Base-by-base conservation (phyloP, 1,284 basidiomycete species). In the Volvariella volvacea region DNA sequence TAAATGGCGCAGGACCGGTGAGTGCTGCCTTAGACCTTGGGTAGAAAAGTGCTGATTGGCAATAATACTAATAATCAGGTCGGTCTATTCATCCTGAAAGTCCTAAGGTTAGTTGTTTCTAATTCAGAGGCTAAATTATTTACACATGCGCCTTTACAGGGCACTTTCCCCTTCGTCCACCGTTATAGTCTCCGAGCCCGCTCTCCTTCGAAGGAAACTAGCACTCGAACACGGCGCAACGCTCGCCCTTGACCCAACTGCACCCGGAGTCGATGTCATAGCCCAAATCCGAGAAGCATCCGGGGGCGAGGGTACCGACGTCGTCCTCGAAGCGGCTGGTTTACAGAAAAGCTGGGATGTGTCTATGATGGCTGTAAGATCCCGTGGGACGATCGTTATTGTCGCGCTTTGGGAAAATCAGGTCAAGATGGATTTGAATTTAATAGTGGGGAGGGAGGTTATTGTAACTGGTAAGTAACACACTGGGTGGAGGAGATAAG, bases 281-380 rank as follows among this genome's bases (percentile, higher is more conserved):
- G 39, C 40, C 4, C 44, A 45, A 4, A 52, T 56, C 2, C 36
- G 49, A 17, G 45, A 53, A 28, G 49, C 54, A 14, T 61, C 59
- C 4, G 40, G 45, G 22, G 53, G 52, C 2, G 28, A 48, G 8
- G 62, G 63, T 8, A 59, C 60, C 14, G 57, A 64, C 39, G 47
- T 62, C 21, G 62, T 51, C 6, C 61, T 64, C 38, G 63, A 65
- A 36, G 58, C 61, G 8, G 59, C 62, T 12, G 62, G 63, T 2
- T 45, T 56, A 7, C 61, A 63, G 47, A 52, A 52, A 15, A 54
- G 55, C 22, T 40, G 62, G 19, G 54, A 60, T 25, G 46, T 53
- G 10, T 55, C 53, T 17, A 45, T 65, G 2, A 22, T 41, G 7
- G 55, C 57, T 40, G 44, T 64, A 3, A 54, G 58, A n/a, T 48